Base-by-base conservation (phyloP, 169 alveolate genomes). In the Cryptosporidium andersoni region DNA sequence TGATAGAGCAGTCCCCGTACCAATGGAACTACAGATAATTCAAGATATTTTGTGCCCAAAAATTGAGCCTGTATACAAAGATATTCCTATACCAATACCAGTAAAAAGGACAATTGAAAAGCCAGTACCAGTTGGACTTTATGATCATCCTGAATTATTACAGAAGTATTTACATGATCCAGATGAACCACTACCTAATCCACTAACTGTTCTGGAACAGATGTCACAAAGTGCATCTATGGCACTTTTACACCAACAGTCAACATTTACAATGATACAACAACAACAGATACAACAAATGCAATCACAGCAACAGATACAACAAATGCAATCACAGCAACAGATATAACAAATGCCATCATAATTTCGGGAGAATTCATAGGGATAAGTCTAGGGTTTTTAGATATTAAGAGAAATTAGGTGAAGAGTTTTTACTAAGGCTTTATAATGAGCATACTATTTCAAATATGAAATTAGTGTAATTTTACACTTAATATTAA, bases 81-180 rank as follows among this genome's bases (percentile, higher is more conserved):
- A 95, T 82, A 93, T 95, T 55, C 97, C 97, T 8, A 95, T 95
- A 63, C 97, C 97, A 45, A 93, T 95, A 11, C 97, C 93, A 81
- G 97, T 95, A 49, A 96, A 94, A 81, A 82, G 97, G 16, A 92
- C 94, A 62, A 93, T 95, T 49, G 97, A 95, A 42, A 96, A 94
- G 52, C 97, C 97, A 16, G 91, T 95, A 45, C 96, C 97, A 11
- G 90, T 74, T 74, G 85, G 85, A 40, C 74, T 74, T 36, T 74
- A 74, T 60, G 85, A 74, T 47, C 85, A 74, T 39, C 85, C 85
- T 11, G 85, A 74, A 49, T 52, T 74, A 25, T 60, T 74, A 36
- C 85, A 74, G 25, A 74, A 74, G 53, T 74, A 74, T 39, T 58
- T 74, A 9, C 67, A 74, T 9, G 85, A 74, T 60, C 85, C 85